A percentile compares a stretch with the other conserved stretches of the same genome.
phyloP scores from a whole-genome alignment of 192 early-diverging fungal species.

The Kickxella alabastrina region DNA sequence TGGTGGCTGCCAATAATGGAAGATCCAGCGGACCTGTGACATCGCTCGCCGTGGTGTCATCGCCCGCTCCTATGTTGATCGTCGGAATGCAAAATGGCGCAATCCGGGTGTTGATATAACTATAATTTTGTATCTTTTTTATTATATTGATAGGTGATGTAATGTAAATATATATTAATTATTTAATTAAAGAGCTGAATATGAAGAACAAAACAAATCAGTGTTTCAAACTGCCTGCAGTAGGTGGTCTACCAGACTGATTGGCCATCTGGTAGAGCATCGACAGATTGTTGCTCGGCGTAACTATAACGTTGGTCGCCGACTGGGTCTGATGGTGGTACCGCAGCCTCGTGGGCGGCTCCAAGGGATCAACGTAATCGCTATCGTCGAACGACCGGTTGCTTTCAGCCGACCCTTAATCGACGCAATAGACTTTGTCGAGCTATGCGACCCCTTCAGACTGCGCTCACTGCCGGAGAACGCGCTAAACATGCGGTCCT shows the following conservation, averaged over 20 bases:
- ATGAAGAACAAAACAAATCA: not conserved
- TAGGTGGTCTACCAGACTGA: not conserved
- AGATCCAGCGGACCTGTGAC: conserved; percentile 29
- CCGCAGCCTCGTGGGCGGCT: conserved; percentile 17
- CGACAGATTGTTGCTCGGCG: no score
- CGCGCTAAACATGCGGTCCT: conserved; percentile 34
- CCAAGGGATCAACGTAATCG: not conserved
- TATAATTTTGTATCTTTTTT: not conserved
- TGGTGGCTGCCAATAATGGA: conserved; percentile 20
- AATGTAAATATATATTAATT: not conserved
- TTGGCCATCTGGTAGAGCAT: no score
- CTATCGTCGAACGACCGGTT: conserved; percentile 5
- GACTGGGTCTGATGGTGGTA: conserved; percentile 42
- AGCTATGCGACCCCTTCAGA: conserved; percentile 8
- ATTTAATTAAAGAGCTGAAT: not conserved
- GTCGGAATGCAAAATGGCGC: conserved; percentile 33
- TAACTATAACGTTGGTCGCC: conserved; percentile 22
- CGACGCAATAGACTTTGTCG: conserved; percentile 1
- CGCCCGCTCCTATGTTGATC: conserved; percentile 33
- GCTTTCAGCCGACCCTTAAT: conserved; percentile 8
- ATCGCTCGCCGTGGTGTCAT: conserved; percentile 14
- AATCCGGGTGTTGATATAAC: conserved; percentile 21
- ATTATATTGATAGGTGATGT: not conserved
- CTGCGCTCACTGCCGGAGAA: conserved; percentile 16
- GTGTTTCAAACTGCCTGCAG: not conserved